Evolutionary conservation across 768 basidiomycete genomes (phyloP).

Genomic region (Termitomyces titanicus): DNA sequence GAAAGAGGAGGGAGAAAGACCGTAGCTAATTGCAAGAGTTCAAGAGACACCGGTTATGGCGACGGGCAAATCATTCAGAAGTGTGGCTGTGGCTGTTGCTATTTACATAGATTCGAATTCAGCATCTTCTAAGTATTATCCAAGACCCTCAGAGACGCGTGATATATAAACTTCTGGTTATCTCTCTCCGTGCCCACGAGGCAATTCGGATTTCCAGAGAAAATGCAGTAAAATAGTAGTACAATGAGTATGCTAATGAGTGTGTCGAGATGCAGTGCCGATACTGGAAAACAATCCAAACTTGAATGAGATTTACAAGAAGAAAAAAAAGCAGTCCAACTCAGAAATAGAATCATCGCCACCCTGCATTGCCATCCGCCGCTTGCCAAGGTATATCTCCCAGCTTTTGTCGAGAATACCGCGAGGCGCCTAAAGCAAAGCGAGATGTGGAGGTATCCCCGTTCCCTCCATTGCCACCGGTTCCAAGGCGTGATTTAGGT

Average conservation of each 20-base stretch:
- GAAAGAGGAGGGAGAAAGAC: too few relatives aligned
- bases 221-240: slow-evolving; percentile 3
- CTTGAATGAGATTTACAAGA: slow-evolving; percentile 7
- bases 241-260: slow-evolving; percentile 23
- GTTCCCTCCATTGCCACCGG: slow-evolving; percentile 2
- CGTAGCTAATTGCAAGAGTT: too few relatives aligned
- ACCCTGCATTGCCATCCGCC: slow-evolving; percentile 5
- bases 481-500: slow-evolving; percentile 4
- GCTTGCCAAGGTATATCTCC: slow-evolving; percentile 64
- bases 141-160: too few relatives aligned
- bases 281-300: slow-evolving; percentile 11
- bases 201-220: neutral
- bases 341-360: slow-evolving; percentile 6
- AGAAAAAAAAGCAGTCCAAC: neutral
- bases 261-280: slow-evolving; percentile 21
- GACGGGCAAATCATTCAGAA: too few relatives aligned
- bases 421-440: slow-evolving; percentile 30
- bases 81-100: too few relatives aligned
- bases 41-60: too few relatives aligned
- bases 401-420: slow-evolving; percentile 47
- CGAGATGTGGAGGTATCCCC: slow-evolving; percentile 18
- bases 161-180: too few relatives aligned
- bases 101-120: too few relatives aligned
- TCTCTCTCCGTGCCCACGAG: too few relatives aligned
- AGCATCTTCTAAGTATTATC: too few relatives aligned